phyloP scores from a whole-genome alignment of 2,329 filamentous ascomycete species.

The Sordariomycetes sp. region DNA sequence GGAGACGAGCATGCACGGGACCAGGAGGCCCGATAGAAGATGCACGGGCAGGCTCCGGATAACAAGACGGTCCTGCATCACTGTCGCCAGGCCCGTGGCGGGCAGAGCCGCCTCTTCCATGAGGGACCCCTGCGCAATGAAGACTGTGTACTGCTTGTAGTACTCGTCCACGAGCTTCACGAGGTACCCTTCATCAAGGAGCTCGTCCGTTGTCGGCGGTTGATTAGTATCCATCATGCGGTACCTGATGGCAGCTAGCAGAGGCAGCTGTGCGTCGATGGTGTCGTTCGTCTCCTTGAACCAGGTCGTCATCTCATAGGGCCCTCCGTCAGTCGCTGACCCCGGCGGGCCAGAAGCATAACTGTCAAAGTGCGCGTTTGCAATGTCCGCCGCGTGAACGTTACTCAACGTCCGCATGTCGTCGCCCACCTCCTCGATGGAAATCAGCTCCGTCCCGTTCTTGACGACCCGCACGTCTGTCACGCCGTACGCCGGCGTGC shows the following conservation, averaged over 20 bases:
- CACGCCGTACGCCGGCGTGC: conserved; percentile 13
- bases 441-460: conserved; percentile 10
- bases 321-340: conserved; percentile 5
- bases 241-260: conserved; percentile 18
- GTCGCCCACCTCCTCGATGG: conserved; percentile 5
- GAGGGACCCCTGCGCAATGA: conserved; percentile 17
- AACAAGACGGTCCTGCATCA: conserved; percentile 16
- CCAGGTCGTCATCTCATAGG: conserved; percentile 3
- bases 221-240: conserved; percentile 9
- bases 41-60: conserved; percentile 16
- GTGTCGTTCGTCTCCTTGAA: not conserved
- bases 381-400: conserved; percentile 13
- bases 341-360: not conserved
- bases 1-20: conserved; percentile 12
- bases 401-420: conserved; percentile 7
- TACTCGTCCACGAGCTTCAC: conserved; percentile 15
- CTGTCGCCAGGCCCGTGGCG: conserved; percentile 11
- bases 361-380: conserved; percentile 9
- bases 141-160: conserved; percentile 18
- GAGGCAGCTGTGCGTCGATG: conserved; percentile 12
- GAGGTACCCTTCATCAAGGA: conserved; percentile 13
- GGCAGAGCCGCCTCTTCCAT: conserved; percentile 11
- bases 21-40: conserved; percentile 15
- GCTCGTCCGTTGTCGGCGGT: conserved; percentile 9
- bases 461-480: conserved; percentile 11